Conservation (phyloP, 495 filamentous ascomycete species). For the Neurospora sp. region DNA sequence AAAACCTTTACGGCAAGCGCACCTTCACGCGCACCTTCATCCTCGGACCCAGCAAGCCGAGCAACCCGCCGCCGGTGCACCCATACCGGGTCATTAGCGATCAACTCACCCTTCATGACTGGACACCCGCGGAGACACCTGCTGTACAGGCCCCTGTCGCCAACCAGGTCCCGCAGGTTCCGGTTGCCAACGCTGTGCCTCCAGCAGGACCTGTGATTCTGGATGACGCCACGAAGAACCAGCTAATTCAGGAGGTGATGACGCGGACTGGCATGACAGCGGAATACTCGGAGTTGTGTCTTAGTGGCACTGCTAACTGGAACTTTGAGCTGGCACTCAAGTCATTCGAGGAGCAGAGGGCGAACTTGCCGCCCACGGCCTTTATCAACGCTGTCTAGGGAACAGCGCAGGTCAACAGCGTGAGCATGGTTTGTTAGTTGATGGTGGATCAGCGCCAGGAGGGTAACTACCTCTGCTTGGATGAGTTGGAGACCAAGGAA, state of each 20-base stretch:
- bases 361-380: constrained; percentile 28
- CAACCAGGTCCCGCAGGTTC: not conserved
- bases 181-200: constrained; percentile 3
- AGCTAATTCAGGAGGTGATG: constrained; percentile 55
- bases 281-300: constrained; percentile 60
- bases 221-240: constrained; percentile 44
- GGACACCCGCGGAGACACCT: constrained; percentile 19
- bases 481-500: not conserved
- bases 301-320: constrained; percentile 56
- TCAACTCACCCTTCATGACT: constrained; percentile 55
- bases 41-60: constrained; percentile 59
- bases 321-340: constrained; percentile 57
- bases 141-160: constrained; percentile 2
- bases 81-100: constrained; percentile 70
- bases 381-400: constrained; percentile 17
- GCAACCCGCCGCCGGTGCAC: constrained; percentile 23
- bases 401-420: not conserved
- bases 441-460: not conserved
- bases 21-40: constrained; percentile 83
- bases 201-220: constrained; percentile 2
- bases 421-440: not conserved
- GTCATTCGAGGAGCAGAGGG: constrained; percentile 52
- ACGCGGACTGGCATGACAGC: constrained; percentile 61
- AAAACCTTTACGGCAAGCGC: constrained; percentile 45
- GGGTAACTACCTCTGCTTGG: not conserved